phyloP scores from a whole-genome alignment of 78 protist genomes.

The Polysphondylium violaceum region DNA sequence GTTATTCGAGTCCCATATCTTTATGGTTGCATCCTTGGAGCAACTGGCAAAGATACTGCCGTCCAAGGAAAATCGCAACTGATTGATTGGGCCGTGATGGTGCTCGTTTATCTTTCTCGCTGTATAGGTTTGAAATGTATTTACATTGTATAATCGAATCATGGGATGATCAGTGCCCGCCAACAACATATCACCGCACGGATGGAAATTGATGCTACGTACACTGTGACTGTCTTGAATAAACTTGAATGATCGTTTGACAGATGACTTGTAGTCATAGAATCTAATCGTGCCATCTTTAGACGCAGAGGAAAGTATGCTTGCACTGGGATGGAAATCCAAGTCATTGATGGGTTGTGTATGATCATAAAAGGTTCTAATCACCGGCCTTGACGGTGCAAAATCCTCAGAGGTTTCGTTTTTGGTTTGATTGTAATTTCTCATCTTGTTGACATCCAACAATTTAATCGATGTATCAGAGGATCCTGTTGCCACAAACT shows the following conservation, averaged over 20 bases:
- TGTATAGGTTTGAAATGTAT: slow-evolving; percentile 65
- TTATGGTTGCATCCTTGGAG: slow-evolving; percentile 75
- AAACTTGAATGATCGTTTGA: slow-evolving; percentile 76
- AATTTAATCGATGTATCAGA: slow-evolving; percentile 84
- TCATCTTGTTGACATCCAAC: slow-evolving; percentile 79
- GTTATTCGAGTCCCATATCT: slow-evolving; percentile 84
- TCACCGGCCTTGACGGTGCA: slow-evolving; percentile 77
- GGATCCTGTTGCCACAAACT: slow-evolving; percentile 86
- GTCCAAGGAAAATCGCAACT: slow-evolving; percentile 72
- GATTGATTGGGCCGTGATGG: slow-evolving; percentile 81
- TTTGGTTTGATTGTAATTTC: slow-evolving; percentile 70
- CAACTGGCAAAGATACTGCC: slow-evolving; percentile 82
- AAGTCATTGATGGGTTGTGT: slow-evolving; percentile 82
- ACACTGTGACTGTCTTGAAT: slow-evolving; percentile 84
- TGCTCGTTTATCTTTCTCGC: slow-evolving; percentile 77
- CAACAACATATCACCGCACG: slow-evolving; percentile 85
- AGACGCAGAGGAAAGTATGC: slow-evolving; percentile 52
- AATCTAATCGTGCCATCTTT: slow-evolving; percentile 82
- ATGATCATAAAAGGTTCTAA: slow-evolving; percentile 88
- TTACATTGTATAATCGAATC: slow-evolving; percentile 83
- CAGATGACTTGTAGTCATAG: slow-evolving; percentile 75
- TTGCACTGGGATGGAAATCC: slow-evolving; percentile 84
- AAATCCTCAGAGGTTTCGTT: slow-evolving; percentile 78
- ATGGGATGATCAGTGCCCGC: slow-evolving; percentile 86
- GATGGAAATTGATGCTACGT: slow-evolving; percentile 82